phyloP scores from a whole-genome alignment of 257 asterid genomes.

The Jasminum sambac region DNA sequence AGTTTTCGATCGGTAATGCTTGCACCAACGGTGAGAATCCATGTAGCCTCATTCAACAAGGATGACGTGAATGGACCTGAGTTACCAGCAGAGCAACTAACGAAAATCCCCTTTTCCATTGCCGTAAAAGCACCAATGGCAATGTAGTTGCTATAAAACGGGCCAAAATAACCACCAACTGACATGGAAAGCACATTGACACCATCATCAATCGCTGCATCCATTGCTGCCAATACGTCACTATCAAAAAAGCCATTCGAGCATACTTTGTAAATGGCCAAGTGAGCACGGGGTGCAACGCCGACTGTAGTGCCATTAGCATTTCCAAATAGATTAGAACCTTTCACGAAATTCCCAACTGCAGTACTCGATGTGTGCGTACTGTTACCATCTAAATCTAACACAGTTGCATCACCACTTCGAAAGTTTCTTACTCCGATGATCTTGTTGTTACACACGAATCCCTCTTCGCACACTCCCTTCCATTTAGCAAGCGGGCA shows the following conservation, averaged over 20 bases:
- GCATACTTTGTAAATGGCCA: constrained; percentile 25
- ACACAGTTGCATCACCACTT: constrained; percentile 12
- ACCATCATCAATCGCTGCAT: constrained; percentile 20
- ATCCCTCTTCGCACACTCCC: not conserved
- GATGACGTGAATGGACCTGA: not conserved
- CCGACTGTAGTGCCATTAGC: constrained; percentile 26
- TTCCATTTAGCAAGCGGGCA: not conserved
- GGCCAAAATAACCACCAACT: not conserved
- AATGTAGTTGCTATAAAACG: not conserved
- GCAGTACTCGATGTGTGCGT: constrained; percentile 25
- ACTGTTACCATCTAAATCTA: constrained; percentile 10
- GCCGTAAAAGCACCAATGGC: constrained; percentile 21
- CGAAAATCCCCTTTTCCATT: constrained; percentile 21
- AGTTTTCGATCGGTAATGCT: constrained; percentile 14
- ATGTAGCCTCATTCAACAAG: constrained; percentile 14
- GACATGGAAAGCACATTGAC: constrained; percentile 22
- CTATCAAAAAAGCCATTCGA: not conserved
- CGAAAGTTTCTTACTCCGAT: not conserved
- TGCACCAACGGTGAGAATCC: constrained; percentile 25
- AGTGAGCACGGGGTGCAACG: constrained; percentile 19
- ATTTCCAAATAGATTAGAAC: constrained; percentile 20
- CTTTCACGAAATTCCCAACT: constrained; percentile 16
- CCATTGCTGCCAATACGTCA: constrained; percentile 20
- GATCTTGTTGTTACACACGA: not conserved
- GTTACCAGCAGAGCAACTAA: constrained; percentile 21